Conservation (phyloP, 129 eudicot genomes). For the Flaveria ramosissima region DNA sequence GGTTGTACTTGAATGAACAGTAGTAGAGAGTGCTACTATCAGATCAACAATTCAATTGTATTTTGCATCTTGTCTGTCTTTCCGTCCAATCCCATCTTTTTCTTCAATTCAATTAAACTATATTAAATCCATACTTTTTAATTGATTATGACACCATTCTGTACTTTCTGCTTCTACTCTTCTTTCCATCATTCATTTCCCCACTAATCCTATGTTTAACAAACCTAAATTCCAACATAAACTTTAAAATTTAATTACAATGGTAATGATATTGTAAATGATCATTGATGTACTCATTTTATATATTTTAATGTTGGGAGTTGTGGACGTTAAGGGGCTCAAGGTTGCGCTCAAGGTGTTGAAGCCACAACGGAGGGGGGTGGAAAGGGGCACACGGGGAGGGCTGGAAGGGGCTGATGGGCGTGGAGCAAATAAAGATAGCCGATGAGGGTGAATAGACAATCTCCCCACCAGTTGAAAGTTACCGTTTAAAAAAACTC, state of each 20-base stretch:
- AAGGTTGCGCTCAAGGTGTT: too few relatives aligned
- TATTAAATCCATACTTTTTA: constrained; percentile 12
- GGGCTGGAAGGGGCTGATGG: too few relatives aligned
- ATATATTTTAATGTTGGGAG: too few relatives aligned
- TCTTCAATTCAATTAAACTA: constrained; percentile 26
- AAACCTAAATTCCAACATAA: neutral
- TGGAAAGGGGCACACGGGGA: too few relatives aligned
- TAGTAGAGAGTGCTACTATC: constrained; percentile 41
- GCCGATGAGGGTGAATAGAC: too few relatives aligned
- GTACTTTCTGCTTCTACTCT: constrained; percentile 27
- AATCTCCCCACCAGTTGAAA: too few relatives aligned
- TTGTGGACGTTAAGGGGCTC: too few relatives aligned
- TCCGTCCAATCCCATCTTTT: constrained; percentile 33
- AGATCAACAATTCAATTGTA: constrained; percentile 39
- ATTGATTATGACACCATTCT: constrained; percentile 23
- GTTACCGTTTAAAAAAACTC: too few relatives aligned
- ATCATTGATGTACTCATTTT: too few relatives aligned
- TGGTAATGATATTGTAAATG: neutral
- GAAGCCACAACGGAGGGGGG: too few relatives aligned
- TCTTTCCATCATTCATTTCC: constrained; percentile 13
- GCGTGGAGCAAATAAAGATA: too few relatives aligned
- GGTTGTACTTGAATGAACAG: constrained; percentile 40
- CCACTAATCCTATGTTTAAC: constrained; percentile 6
- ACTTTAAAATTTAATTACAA: neutral
- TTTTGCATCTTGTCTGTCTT: constrained; percentile 36